phyloP scores from a whole-genome alignment of 2,329 filamentous ascomycete genomes.

The Arthrocladium fulminans region DNA sequence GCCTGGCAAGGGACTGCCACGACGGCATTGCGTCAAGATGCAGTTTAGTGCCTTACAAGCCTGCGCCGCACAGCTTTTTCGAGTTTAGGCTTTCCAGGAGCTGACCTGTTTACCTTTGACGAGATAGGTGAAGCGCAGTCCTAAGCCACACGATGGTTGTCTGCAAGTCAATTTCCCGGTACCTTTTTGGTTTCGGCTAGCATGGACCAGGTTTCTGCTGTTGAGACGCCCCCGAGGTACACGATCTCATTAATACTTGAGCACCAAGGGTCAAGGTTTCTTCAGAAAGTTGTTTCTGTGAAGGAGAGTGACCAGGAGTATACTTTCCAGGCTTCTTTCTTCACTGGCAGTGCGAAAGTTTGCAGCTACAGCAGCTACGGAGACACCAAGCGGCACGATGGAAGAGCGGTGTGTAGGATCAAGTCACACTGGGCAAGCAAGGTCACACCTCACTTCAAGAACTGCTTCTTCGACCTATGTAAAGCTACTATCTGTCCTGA shows the following conservation, averaged over 20 bases:
- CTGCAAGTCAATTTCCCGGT: conserved; percentile 2
- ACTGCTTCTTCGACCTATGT: not conserved
- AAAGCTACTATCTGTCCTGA: not conserved
- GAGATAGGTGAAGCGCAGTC: not conserved
- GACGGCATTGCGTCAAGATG: not conserved
- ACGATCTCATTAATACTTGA: too few species aligned
- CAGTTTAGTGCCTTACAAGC: not conserved
- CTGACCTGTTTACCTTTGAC: not conserved
- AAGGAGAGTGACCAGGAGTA: too few species aligned
- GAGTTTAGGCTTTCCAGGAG: not conserved
- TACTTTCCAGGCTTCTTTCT: not conserved
- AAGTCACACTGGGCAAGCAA: not conserved
- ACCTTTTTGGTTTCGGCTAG: not conserved
- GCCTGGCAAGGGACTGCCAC: not conserved
- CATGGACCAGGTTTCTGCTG: conserved; percentile 1
- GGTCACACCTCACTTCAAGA: not conserved
- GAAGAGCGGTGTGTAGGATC: conserved; percentile 8
- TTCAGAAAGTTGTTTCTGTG: too few species aligned
- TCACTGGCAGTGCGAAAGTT: not conserved
- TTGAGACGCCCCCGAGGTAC: too few species aligned
- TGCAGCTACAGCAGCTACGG: not conserved
- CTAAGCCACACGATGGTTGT: not conserved
- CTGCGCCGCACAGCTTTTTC: not conserved
- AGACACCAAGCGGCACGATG: not conserved
- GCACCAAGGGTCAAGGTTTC: too few species aligned